Percentiles rank a stretch among this genome's conserved stretches.
phyloP scores from a whole-genome alignment of 1,284 basidiomycete genomes.

The Sporisorium reilianum region DNA sequence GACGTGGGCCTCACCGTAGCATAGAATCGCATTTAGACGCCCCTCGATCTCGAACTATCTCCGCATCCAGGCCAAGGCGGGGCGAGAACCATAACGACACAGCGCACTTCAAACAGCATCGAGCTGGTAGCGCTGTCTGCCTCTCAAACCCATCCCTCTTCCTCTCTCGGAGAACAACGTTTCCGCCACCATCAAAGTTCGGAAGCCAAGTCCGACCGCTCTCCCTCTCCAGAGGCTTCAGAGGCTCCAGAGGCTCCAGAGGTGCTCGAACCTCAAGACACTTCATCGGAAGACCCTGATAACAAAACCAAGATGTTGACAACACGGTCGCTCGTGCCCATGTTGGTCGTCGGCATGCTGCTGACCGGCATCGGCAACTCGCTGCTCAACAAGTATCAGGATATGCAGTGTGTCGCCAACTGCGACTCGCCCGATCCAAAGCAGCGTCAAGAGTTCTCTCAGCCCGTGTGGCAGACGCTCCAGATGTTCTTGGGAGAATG shows the following conservation, averaged over 20 bases:
- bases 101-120: slow-evolving; percentile 15
- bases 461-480: slow-evolving; percentile 68
- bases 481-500: slow-evolving; percentile 71
- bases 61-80: not conserved
- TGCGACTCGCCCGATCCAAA: slow-evolving; percentile 60
- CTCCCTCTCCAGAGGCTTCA: slow-evolving; percentile 11
- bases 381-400: slow-evolving; percentile 69
- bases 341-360: slow-evolving; percentile 73
- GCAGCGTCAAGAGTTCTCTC: slow-evolving; percentile 56
- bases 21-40: not conserved
- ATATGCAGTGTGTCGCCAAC: slow-evolving; percentile 70
- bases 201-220: not conserved
- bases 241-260: no score
- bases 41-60: not conserved
- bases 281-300: no score
- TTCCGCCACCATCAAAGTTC: slow-evolving; percentile 13
- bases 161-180: slow-evolving; percentile 19
- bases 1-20: not conserved
- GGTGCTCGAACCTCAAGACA: slow-evolving; percentile 2
- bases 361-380: slow-evolving; percentile 71
- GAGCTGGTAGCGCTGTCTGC: slow-evolving; percentile 40
- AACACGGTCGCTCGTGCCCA: slow-evolving; percentile 59
- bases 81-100: slow-evolving; percentile 16
- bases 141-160: slow-evolving; percentile 32
- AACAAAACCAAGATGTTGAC: slow-evolving; percentile 45